Base-by-base conservation (phyloP, 2,329 filamentous ascomycete genomes). In the Sporothrix mexicana region DNA sequence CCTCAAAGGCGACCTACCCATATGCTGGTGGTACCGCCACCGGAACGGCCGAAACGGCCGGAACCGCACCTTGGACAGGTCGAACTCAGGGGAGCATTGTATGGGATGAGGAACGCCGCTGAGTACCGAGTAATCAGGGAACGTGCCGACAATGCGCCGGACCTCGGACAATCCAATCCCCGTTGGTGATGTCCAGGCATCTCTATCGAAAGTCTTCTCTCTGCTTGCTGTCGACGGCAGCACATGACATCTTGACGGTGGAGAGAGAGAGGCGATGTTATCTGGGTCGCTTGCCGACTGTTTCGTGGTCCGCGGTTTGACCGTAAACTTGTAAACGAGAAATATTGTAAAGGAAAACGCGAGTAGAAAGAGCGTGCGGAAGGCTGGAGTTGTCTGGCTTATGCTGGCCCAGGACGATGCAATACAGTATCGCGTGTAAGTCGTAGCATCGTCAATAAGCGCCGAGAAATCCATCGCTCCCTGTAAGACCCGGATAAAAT, bases 21-120 rank as follows among this genome's bases (percentile, higher is more conserved):
- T 97, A 0, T 93, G 97, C 79, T 97, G 94, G 79, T 96, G 93
- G 78, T 97, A 97, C 0, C 86, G 84, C 94, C 94, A 97, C 77
- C 94, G 82, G 59, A 97, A 92, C 0, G 94, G 94, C 55, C 94
- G 86, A 79, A 95, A 97, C 0, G 93, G 93, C 73, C 94, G 85
- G 1, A 93, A 88, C 10, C 86, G 77, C 0, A 93, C 93, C 75
- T 85, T 92, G 15, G 86, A 82, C 71, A 94, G 89, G 75, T 93
- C 84, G 78, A 96, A 96, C 4, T 87, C 84, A 0, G 79, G 23
- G 1, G 73, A 77, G 72, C 92, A 90, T 0, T 91, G 85, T 9
- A 83, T 75, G 0, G 94, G 94, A 64, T 92, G 81, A 1, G 92
- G 92, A 4, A 97, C 90, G 6, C 92, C 93, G 67, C 91, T 93